Base-by-base conservation (phyloP, 2,329 filamentous ascomycete genomes). In the Claviceps capensis region DNA sequence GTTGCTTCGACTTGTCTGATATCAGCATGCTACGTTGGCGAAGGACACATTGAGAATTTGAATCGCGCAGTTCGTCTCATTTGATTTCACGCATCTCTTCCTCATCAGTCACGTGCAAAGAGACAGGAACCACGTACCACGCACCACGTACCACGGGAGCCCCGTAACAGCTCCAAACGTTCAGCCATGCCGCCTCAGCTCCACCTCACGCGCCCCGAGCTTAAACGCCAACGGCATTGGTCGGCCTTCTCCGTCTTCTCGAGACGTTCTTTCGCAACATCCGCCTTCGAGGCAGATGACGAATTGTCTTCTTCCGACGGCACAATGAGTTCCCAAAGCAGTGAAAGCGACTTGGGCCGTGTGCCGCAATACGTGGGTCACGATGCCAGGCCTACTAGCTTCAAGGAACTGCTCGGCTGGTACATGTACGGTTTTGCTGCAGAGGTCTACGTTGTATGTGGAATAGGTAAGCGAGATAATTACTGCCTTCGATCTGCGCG, bases 381-480 rank as follows among this genome's bases (percentile, higher is more conserved):
- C 66, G 93, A 98, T 67, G 86, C 82, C 23, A 78, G 91, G n/a
- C 79, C 86, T 52, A 97, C 93, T 9, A 95, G 87, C 66, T 72
- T 72, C 60, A 91, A 86, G 67, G 93, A 98, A 76, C 78, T 97
- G 54, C 75, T 82, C 41, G 93, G 91, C 60, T 98, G 94, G 87
- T 98, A 97, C 69, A 85, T 85, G 65, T 97, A 97, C 72, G 86
- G 86, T 43, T 97, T 95, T 76, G 93, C 93, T 23, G 89, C 91
- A 19, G 93, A 98, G 71, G 91, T 94, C 51, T 97, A 96, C 66
- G 88, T 94, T 16, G 87, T 97, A 52, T 97, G 93, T 67, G 69
- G 67, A 50, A 69, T 70, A 52, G 91, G 90, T 87, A 67, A 65
- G 82, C 72, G 1, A 23, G 26, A 13, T 22, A 8, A 11, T 44